Evolutionary conservation across 768 basidiomycete genomes (phyloP).

Genomic region (Mycena epipterygia): DNA sequence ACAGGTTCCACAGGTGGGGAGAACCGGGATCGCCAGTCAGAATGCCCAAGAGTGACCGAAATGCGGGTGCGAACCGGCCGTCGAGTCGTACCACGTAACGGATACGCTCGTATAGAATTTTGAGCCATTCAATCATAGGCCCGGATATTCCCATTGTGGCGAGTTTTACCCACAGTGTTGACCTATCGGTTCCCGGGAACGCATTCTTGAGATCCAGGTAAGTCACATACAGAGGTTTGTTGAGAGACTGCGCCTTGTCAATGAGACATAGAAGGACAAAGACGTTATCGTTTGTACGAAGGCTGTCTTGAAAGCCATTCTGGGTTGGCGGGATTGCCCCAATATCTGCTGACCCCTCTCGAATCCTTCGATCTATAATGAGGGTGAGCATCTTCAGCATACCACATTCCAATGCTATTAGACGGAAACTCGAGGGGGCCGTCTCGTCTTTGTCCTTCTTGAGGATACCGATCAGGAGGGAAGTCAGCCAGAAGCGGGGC

Average conservation of each 20-base stretch:
- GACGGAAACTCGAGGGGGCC: too few relatives aligned
- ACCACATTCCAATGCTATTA: too few relatives aligned
- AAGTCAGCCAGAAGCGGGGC: too few relatives aligned
- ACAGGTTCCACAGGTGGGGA: not conserved
- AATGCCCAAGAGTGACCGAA: too few relatives aligned
- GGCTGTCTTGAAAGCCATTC: not conserved
- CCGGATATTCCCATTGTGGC: not conserved
- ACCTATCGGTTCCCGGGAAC: too few relatives aligned
- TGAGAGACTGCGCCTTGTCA: not conserved
- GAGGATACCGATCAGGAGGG: too few relatives aligned
- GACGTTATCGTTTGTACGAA: constrained; percentile 8
- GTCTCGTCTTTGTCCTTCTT: too few relatives aligned
- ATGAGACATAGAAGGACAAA: constrained; percentile 3
- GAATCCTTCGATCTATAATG: not conserved
- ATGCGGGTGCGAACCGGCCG: too few relatives aligned
- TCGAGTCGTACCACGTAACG: too few relatives aligned
- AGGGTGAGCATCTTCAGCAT: not conserved
- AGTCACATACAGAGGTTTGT: not conserved
- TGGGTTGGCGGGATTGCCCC: not conserved
- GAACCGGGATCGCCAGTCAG: too few relatives aligned
- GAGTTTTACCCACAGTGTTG: constrained; percentile 14
- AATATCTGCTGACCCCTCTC: not conserved
- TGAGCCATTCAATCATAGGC: not conserved
- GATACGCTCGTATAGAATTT: too few relatives aligned
- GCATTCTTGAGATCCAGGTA: constrained; percentile 3